phyloP scores from a whole-genome alignment of 1,284 basidiomycete species.

The Ganoderma sinense region DNA sequence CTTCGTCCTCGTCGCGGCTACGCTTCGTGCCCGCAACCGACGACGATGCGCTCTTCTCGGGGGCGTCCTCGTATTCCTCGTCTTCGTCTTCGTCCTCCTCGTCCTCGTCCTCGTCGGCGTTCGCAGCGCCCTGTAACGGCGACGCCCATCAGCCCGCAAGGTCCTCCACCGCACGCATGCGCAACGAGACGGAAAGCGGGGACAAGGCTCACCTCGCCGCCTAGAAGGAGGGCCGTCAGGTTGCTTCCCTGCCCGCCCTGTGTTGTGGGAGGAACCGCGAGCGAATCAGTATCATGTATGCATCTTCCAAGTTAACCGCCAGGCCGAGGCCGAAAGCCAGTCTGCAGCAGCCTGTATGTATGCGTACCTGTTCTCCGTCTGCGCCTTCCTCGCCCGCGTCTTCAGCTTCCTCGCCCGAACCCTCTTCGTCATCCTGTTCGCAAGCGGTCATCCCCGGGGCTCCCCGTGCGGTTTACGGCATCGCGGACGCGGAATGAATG shows the following conservation, averaged over 20 bases:
- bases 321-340: background rate
- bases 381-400: constrained; percentile 36
- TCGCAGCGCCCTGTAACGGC: constrained; percentile 10
- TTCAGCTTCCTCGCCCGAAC: constrained; percentile 27
- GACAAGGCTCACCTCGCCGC: constrained; percentile 25
- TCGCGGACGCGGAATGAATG: background rate
- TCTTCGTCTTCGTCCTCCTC: constrained; percentile 47
- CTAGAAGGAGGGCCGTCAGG: constrained; percentile 38
- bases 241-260: constrained; percentile 28
- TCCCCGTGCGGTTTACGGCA: background rate
- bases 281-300: background rate
- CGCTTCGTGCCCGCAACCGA: constrained; percentile 45
- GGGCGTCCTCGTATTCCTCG: constrained; percentile 43
- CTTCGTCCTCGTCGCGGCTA: constrained; percentile 47
- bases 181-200: background rate
- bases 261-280: constrained; percentile 8
- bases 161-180: background rate
- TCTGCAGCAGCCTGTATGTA: background rate
- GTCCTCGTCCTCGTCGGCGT: constrained; percentile 35
- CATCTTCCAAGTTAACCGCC: background rate
- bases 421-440: constrained; percentile 35
- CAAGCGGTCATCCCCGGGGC: constrained; percentile 1
- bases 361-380: constrained; percentile 19
- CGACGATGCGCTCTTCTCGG: constrained; percentile 34
- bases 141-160: background rate